Evolutionary conservation across 2,329 filamentous ascomycete species (phyloP).

Genomic region (Rosellinia necatrix): DNA sequence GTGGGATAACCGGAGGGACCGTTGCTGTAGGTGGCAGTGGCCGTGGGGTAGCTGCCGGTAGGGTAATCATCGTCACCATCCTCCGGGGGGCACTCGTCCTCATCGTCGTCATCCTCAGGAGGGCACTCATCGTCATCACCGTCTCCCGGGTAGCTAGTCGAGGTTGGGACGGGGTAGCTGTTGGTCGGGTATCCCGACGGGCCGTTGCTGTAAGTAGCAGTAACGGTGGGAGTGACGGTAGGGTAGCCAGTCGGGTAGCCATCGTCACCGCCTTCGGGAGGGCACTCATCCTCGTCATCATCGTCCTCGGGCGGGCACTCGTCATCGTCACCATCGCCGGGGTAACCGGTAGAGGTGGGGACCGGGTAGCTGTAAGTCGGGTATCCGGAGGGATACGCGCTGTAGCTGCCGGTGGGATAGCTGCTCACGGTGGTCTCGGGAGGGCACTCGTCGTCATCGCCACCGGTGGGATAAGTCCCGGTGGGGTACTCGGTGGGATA

Average conservation of each 20-base stretch:
- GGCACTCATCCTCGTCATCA: too few species aligned
- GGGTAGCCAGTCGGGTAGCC: constrained; percentile 22
- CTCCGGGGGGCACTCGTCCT: constrained; percentile 8
- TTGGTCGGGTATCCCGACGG: constrained; percentile 6
- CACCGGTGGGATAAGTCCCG: constrained; percentile 10
- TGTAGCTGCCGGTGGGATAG: constrained; percentile 22
- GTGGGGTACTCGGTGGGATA: constrained; percentile 16
- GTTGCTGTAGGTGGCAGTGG: constrained; percentile 19
- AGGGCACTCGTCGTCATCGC: constrained; percentile 21
- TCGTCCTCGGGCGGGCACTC: constrained; percentile 18
- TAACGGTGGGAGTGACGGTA: constrained; percentile 4
- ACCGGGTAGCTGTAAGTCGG: constrained; percentile 19
- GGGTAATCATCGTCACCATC: too few species aligned
- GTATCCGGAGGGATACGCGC: constrained; percentile 20
- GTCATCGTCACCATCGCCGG: constrained; percentile 22
- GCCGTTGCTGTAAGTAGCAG: constrained; percentile 11
- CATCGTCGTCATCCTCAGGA: constrained; percentile 8
- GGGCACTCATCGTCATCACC: constrained; percentile 20
- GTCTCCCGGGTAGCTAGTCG: constrained; percentile 3
- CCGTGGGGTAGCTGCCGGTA: constrained; percentile 5
- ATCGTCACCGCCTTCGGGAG: background rate
- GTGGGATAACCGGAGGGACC: constrained; percentile 21
- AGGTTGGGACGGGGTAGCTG: constrained; percentile 21
- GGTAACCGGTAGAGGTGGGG: constrained; percentile 19
- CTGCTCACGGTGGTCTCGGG: constrained; percentile 14